A percentile compares a stretch with the other conserved stretches of the same genome.
phyloP scores from a whole-genome alignment of 495 filamentous ascomycete genomes.

The Talaromyces adpressus region DNA sequence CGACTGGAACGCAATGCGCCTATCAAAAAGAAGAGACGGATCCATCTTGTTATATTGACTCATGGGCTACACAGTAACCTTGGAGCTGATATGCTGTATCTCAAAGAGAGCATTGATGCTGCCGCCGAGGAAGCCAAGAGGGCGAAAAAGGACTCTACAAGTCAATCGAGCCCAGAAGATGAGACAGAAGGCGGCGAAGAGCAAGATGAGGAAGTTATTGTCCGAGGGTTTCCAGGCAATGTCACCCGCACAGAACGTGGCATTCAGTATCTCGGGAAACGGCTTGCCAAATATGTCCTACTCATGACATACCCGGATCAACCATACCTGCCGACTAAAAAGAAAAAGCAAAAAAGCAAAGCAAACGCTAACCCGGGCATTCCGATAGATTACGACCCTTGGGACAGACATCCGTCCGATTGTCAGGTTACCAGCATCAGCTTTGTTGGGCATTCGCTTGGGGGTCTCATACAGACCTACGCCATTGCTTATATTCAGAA shows the following conservation, averaged over 20 bases:
- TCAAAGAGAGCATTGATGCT: slow-evolving; percentile 94
- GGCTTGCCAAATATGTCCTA: slow-evolving; percentile 85
- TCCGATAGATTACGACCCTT: slow-evolving; percentile 7
- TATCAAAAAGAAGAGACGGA: slow-evolving; percentile 47
- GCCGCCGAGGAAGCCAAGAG: slow-evolving; percentile 62
- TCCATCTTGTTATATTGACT: slow-evolving; percentile 88
- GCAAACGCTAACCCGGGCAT: background rate
- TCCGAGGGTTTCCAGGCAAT: slow-evolving; percentile 87
- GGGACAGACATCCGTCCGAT: slow-evolving; percentile 39
- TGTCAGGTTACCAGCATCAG: slow-evolving; percentile 94
- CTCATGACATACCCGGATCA: slow-evolving; percentile 89
- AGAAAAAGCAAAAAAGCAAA: slow-evolving; percentile 25
- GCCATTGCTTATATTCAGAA: slow-evolving; percentile 97
- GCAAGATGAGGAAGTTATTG: slow-evolving; percentile 85
- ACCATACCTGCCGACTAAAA: slow-evolving; percentile 66
- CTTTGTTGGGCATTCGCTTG: slow-evolving; percentile 89
- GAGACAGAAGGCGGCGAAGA: slow-evolving; percentile 29
- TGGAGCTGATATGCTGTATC: slow-evolving; percentile 92
- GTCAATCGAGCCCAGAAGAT: background rate
- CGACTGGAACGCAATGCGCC: background rate
- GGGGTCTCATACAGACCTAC: slow-evolving; percentile 87
- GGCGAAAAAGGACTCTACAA: slow-evolving; percentile 44
- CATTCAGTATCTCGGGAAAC: slow-evolving; percentile 94
- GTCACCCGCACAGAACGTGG: slow-evolving; percentile 84
- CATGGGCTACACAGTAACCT: slow-evolving; percentile 96